Conservation (phyloP, 225 moss, liverwort and hornwort species). For the Polytrichum commune region DNA sequence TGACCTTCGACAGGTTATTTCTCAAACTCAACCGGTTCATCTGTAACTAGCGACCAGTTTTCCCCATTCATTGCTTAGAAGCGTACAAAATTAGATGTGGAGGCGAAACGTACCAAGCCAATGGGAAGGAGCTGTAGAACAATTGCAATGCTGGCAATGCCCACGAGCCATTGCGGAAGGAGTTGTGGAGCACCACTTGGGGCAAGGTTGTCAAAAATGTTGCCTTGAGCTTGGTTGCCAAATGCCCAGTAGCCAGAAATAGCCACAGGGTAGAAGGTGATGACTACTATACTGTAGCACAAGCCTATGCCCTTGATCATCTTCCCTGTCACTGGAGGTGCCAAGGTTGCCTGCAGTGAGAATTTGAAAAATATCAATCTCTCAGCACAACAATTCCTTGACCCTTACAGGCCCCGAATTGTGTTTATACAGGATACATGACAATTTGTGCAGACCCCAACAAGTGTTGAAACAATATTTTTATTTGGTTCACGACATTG, state of each 20-base stretch:
- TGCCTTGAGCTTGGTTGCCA: constrained; percentile 41
- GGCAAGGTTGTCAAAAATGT: constrained; percentile 52
- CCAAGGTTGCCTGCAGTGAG: constrained; percentile 45
- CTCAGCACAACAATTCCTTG: not conserved
- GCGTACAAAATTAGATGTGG: not conserved
- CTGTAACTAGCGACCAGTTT: too few species aligned
- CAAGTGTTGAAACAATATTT: too few species aligned
- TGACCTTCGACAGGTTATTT: too few species aligned
- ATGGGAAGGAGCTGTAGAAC: constrained; percentile 51
- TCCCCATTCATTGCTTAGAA: too few species aligned
- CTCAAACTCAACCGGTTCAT: too few species aligned
- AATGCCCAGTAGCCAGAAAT: constrained; percentile 65
- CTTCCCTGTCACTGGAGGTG: constrained; percentile 57
- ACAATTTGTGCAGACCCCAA: too few species aligned
- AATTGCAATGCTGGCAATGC: constrained; percentile 46
- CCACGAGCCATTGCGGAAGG: constrained; percentile 47
- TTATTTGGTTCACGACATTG: too few species aligned
- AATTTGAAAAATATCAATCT: not conserved
- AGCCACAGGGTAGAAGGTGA: constrained; percentile 58
- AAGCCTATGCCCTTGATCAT: constrained; percentile 56
- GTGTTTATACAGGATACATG: too few species aligned
- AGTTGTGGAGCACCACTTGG: constrained; percentile 32
- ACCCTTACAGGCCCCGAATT: too few species aligned
- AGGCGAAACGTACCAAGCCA: constrained; percentile 34
- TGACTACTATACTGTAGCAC: constrained; percentile 48